phyloP scores from a whole-genome alignment of 2,329 filamentous ascomycete genomes.

The Dryadomyces sulphureus region DNA sequence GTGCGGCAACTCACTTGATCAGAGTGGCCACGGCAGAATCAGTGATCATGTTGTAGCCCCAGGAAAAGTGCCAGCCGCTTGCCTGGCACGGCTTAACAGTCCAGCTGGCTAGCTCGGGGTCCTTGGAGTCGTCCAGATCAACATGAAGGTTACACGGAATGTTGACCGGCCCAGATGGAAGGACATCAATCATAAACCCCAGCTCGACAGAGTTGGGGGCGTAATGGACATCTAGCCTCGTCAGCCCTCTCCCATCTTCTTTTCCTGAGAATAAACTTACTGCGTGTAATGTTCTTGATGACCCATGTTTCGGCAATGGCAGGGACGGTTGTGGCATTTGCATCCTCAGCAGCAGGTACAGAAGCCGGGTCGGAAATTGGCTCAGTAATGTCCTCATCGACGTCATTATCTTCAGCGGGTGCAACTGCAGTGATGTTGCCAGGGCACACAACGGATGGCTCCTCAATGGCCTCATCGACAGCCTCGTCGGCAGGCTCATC shows the following conservation, averaged over 20 bases:
- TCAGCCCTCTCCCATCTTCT: background rate
- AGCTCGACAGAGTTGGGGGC: slow-evolving; percentile 5
- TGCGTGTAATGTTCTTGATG: slow-evolving; percentile 1
- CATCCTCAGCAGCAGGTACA: background rate
- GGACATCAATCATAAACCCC: slow-evolving; percentile 8
- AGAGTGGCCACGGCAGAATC: slow-evolving; percentile 18
- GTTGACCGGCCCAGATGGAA: slow-evolving; percentile 4
- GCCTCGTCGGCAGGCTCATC: background rate
- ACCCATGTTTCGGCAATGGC: background rate
- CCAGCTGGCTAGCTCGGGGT: slow-evolving; percentile 14
- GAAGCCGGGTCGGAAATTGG: too few relatives aligned
- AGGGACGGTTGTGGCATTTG: background rate
- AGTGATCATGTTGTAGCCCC: slow-evolving; percentile 16
- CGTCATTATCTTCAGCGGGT: background rate
- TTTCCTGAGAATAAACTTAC: background rate
- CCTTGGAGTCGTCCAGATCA: slow-evolving; percentile 3
- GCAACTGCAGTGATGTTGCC: background rate
- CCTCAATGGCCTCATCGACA: background rate
- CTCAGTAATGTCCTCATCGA: background rate
- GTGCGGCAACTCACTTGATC: slow-evolving; percentile 14
- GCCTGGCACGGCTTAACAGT: slow-evolving; percentile 12
- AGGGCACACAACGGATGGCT: background rate
- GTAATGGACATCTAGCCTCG: slow-evolving; percentile 5
- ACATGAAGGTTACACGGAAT: slow-evolving; percentile 10
- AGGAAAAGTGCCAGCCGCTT: slow-evolving; percentile 17